These are phyloP conservation scores for Cymbopogon flexuosus DNA, from an alignment of 202 grass and related monocot genomes.

Conservation along the genomic window DNA sequence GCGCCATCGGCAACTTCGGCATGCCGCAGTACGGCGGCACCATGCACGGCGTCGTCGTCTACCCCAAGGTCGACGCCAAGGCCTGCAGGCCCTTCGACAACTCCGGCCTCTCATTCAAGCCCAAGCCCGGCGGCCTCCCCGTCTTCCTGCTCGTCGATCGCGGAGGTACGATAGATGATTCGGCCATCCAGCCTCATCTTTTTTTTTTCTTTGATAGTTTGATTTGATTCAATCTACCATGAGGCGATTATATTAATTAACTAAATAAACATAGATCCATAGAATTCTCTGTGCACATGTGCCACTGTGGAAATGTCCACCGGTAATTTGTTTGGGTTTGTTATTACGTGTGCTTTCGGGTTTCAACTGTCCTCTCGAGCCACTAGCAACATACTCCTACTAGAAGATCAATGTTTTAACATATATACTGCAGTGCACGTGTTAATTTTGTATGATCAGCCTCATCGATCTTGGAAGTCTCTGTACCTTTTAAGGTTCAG, in stretches of 20 bases:
- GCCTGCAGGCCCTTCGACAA: conserved; percentile 54
- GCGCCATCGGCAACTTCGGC: conserved; percentile 92
- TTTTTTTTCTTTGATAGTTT: too few species aligned
- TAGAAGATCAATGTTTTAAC: neutral
- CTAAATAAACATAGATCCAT: neutral
- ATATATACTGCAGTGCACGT: neutral
- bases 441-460: neutral
- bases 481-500: neutral
- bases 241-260: neutral
- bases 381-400: neutral
- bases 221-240: neutral
- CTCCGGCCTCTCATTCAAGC: conserved; percentile 56
- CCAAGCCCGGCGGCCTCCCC: conserved; percentile 55
- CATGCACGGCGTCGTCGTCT: conserved; percentile 68
- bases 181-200: neutral
- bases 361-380: neutral
- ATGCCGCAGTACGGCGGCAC: conserved; percentile 86
- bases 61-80: conserved; percentile 65
- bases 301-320: neutral
- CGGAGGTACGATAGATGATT: conserved; percentile 26
- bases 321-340: neutral
- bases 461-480: neutral
- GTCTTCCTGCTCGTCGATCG: conserved; percentile 78
- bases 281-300: neutral
- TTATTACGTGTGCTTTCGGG: neutral